Evolutionary conservation across 441 rosid species (phyloP).

Genomic region (Omphalea diandra): DNA sequence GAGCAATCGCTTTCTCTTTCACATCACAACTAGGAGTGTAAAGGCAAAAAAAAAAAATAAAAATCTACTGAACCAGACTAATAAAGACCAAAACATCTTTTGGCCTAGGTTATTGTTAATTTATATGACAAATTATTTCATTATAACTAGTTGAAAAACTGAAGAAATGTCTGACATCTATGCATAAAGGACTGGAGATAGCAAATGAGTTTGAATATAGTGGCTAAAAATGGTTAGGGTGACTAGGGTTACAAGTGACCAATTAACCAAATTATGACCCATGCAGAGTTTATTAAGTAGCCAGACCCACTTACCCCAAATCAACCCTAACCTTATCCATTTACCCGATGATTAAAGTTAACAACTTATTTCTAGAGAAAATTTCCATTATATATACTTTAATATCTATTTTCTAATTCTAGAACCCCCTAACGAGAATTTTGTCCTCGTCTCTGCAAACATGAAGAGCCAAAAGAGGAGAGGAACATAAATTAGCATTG

Average conservation of each 20-base stretch:
- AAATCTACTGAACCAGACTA: conserved; percentile 14
- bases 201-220: background rate
- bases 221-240: background rate
- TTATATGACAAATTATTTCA: conserved; percentile 8
- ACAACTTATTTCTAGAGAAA: too few species aligned
- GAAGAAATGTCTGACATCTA: background rate
- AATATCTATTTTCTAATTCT: too few species aligned
- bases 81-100: conserved; percentile 15
- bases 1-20: conserved; percentile 63
- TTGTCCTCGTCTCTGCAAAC: too few species aligned
- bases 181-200: background rate
- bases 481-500: too few species aligned
- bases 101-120: background rate
- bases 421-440: too few species aligned
- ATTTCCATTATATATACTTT: too few species aligned
- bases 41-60: conserved; percentile 17
- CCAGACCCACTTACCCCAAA: too few species aligned
- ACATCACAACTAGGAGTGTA: conserved; percentile 63
- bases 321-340: background rate
- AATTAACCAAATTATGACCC: too few species aligned
- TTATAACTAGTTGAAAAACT: background rate
- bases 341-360: too few species aligned
- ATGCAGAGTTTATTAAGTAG: too few species aligned
- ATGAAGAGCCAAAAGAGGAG: too few species aligned
- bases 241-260: background rate